A percentile compares a stretch with the other conserved stretches of the same genome.
Conservation (phyloP, 1,284 basidiomycete species). For the Fomitopsis palustris region DNA sequence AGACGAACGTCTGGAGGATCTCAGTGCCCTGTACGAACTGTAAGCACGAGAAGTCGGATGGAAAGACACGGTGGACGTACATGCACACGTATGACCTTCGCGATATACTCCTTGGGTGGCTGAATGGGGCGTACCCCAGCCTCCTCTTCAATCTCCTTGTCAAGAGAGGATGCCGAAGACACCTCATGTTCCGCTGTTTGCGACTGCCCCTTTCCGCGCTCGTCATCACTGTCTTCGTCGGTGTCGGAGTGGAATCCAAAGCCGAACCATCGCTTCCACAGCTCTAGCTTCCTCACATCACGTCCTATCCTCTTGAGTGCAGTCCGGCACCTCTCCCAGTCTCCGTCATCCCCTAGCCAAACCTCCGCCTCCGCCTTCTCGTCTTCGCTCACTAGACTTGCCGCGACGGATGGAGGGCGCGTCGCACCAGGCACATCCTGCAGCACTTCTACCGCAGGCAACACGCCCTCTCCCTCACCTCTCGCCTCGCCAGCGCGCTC, state of each 20-base stretch:
- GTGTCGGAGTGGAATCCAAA: constrained; percentile 9
- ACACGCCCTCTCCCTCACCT: not conserved
- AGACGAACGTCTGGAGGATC: constrained; percentile 58
- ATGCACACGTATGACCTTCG: constrained; percentile 50
- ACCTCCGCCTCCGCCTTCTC: constrained; percentile 18
- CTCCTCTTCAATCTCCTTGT: constrained; percentile 1
- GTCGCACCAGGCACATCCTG: constrained; percentile 21
- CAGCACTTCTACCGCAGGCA: constrained; percentile 5
- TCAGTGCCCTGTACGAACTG: constrained; percentile 41
- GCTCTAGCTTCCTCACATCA: constrained; percentile 69
- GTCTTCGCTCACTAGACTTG: constrained; percentile 11
- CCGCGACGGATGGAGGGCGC: constrained; percentile 26
- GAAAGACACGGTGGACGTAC: constrained; percentile 39
- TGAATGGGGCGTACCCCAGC: constrained; percentile 10
- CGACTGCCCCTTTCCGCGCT: not conserved
- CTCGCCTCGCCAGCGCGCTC: not conserved
- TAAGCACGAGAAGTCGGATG: not conserved
- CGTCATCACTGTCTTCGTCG: constrained; percentile 14
- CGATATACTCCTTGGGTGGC: constrained; percentile 42
- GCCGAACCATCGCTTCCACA: constrained; percentile 64
- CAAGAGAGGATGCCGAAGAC: not conserved
- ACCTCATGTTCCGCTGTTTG: not conserved
- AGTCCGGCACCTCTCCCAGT: constrained; percentile 59
- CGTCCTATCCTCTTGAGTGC: constrained; percentile 49
- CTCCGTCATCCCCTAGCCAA: constrained; percentile 43